These are phyloP conservation scores for Nicotiana tomentosiformis DNA, from an alignment of 257 asterid genomes.

Conservation along the genomic window DNA sequence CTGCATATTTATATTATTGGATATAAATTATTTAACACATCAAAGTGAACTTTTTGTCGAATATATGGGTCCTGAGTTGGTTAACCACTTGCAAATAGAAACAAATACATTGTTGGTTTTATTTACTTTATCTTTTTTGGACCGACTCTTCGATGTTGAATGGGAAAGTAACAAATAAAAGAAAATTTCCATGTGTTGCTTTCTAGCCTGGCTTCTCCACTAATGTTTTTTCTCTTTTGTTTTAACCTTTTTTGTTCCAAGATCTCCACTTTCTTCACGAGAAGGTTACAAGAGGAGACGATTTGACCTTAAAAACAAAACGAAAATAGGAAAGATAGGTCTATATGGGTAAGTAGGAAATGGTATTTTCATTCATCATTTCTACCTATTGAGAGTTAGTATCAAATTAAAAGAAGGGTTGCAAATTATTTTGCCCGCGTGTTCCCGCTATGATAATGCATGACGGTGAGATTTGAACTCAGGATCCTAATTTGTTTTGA, in stretches of 20 bases:
- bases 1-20: neutral
- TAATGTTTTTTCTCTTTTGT: neutral
- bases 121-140: conserved; percentile 2
- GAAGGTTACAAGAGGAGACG: neutral
- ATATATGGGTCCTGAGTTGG: conserved; percentile 15
- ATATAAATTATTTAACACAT: neutral
- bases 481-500: no score
- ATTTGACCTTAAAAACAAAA: no score
- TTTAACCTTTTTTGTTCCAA: neutral
- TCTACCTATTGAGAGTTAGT: no score
- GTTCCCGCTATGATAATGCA: no score
- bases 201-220: conserved; percentile 21
- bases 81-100: neutral
- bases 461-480: no score
- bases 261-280: neutral
- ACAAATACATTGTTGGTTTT: neutral
- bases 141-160: neutral
- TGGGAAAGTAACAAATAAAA: neutral
- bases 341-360: no score
- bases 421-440: no score
- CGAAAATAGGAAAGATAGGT: no score
- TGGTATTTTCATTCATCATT: no score
- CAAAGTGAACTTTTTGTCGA: conserved; percentile 10
- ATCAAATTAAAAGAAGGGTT: no score
- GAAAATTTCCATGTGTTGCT: neutral